Evolutionary conservation across 2,329 filamentous ascomycete genomes (phyloP).

Genomic region (Aspergillus sp.): DNA sequence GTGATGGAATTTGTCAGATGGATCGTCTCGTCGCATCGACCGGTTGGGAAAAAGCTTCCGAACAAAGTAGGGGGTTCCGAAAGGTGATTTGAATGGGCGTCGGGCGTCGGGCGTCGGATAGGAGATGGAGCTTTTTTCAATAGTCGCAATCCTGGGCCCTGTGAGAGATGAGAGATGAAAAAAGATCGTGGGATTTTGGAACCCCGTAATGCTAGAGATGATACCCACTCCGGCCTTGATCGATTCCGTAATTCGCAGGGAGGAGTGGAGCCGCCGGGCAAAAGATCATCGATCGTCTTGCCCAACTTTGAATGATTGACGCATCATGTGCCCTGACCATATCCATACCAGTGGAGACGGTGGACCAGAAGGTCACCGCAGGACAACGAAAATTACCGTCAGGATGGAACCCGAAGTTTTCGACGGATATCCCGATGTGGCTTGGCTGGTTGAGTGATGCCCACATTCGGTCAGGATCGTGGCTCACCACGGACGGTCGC

Average conservation of each 20-base stretch:
- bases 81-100: background rate
- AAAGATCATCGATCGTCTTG: background rate
- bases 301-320: background rate
- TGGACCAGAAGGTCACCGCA: background rate
- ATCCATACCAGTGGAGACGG: no score
- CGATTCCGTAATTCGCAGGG: background rate
- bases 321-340: background rate
- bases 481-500: background rate
- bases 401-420: background rate
- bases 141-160: background rate
- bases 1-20: background rate
- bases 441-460: background rate
- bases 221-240: background rate
- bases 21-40: background rate
- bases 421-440: background rate
- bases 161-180: no score
- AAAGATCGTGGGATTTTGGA: no score
- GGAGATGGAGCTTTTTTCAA: background rate
- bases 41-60: conserved; percentile 4
- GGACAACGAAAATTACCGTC: background rate
- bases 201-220: no score
- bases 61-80: background rate
- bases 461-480: background rate
- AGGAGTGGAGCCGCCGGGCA: background rate
- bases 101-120: background rate